Conservation (phyloP, 148 eudicot species). For the Heliosperma pusillum region DNA sequence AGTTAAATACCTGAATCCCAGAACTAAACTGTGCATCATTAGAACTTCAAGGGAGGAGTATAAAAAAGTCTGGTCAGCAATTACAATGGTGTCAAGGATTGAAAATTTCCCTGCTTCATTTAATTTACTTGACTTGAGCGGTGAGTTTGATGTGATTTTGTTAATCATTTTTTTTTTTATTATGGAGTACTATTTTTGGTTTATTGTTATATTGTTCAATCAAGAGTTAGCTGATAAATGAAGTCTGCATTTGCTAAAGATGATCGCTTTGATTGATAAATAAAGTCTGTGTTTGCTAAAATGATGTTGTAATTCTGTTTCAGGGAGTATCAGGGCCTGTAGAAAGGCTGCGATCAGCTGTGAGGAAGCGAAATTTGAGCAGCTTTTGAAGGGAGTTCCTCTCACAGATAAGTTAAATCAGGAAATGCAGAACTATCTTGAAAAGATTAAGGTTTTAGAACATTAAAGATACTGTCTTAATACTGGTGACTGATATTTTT, state of each 20-base stretch:
- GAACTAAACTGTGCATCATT: slow-evolving; percentile 72
- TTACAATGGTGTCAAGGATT: slow-evolving; percentile 68
- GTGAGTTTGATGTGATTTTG: slow-evolving; percentile 39
- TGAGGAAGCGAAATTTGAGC: slow-evolving; percentile 79
- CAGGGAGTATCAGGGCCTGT: slow-evolving; percentile 82
- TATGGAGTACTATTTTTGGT: too few relatives aligned
- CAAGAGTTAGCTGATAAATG: too few relatives aligned
- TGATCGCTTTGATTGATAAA: neutral
- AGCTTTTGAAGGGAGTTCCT: slow-evolving; percentile 49
- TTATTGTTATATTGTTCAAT: too few relatives aligned
- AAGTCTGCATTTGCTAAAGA: neutral
- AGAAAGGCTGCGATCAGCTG: slow-evolving; percentile 75
- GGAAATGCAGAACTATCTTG: slow-evolving; percentile 66
- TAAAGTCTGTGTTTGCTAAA: neutral
- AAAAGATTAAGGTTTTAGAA: slow-evolving; percentile 61
- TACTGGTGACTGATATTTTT: neutral
- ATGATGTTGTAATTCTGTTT: neutral
- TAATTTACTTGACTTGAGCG: slow-evolving; percentile 79
- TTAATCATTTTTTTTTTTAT: too few relatives aligned
- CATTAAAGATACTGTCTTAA: slow-evolving; percentile 23
- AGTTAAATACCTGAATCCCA: slow-evolving; percentile 93
- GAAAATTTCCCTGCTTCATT: slow-evolving; percentile 68
- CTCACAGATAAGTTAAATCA: slow-evolving; percentile 43
- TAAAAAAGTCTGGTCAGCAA: slow-evolving; percentile 77
- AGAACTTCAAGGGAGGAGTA: slow-evolving; percentile 85